phyloP scores from a whole-genome alignment of 2,329 filamentous ascomycete species.

The Ascocoryne sarcoides region DNA sequence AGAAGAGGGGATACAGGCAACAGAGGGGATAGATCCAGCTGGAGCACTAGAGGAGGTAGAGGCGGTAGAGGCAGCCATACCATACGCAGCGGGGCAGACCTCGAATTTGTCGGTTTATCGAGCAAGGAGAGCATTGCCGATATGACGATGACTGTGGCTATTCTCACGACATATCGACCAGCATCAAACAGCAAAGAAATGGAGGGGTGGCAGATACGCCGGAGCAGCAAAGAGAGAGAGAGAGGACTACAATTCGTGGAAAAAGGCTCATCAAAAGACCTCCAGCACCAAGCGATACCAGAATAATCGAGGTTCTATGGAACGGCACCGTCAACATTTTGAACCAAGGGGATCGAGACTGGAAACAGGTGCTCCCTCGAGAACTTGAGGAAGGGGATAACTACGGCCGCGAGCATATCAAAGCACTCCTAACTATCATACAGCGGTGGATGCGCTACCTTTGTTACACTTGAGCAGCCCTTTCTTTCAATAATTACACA shows the following conservation, averaged over 20 bases:
- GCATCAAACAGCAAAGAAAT: neutral
- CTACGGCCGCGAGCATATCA: neutral
- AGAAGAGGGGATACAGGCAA: no score
- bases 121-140: constrained; percentile 7
- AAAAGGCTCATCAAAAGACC: constrained; percentile 9
- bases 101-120: no score
- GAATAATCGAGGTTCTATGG: constrained; percentile 7
- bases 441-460: neutral
- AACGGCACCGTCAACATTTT: constrained; percentile 10
- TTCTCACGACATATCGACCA: constrained; percentile 6
- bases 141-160: constrained; percentile 5
- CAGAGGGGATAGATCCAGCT: constrained; percentile 1
- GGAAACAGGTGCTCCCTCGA: constrained; percentile 11
- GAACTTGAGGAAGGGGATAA: constrained; percentile 7
- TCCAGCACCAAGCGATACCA: constrained; percentile 7
- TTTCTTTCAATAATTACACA: no score
- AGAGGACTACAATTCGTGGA: constrained; percentile 9
- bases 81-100: no score
- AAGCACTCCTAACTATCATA: neutral
- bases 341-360: constrained; percentile 9
- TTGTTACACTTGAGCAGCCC: neutral
- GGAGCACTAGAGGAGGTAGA: constrained; percentile 2
- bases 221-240: no score
- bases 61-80: no score
- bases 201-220: neutral